These are phyloP conservation scores for Discostella pseudostelligera DNA, from an alignment of 108 stramenopile genomes.

Conservation along the genomic window DNA sequence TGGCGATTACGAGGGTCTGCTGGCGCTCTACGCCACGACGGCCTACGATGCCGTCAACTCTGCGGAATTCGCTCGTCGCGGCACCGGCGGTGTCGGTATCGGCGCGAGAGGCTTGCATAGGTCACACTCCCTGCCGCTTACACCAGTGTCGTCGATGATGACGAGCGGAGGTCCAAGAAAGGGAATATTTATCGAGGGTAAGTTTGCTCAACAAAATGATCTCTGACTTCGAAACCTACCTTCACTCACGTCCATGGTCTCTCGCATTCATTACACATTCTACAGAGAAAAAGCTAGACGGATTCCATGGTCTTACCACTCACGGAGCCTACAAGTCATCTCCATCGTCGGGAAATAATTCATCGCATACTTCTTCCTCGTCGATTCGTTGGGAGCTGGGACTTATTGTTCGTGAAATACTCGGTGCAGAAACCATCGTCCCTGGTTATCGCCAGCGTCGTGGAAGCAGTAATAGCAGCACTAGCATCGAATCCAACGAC, in stretches of 20 bases:
- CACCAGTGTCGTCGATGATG: conserved; percentile 2
- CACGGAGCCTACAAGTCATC: conserved; percentile 1
- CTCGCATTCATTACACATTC: background rate
- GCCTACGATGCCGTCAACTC: conserved; percentile 33
- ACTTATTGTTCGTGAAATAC: conserved; percentile 22
- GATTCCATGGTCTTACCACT: conserved; percentile 5
- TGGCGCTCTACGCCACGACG: conserved; percentile 54
- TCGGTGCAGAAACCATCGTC: conserved; percentile 11
- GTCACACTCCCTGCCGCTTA: background rate
- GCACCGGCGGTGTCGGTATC: background rate
- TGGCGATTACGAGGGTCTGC: conserved; percentile 56
- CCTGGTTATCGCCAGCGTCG: conserved; percentile 14
- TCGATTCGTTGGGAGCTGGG: conserved; percentile 25
- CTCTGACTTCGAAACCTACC: no score
- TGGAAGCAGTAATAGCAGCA: background rate
- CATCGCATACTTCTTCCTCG: background rate
- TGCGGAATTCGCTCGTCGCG: conserved; percentile 25
- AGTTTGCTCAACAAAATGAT: conserved; percentile 18
- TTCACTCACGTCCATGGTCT: background rate
- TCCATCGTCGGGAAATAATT: background rate
- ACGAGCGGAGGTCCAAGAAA: background rate
- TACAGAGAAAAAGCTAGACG: conserved; percentile 39
- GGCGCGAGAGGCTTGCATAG: background rate
- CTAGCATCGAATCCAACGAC: background rate
- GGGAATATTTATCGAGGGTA: conserved; percentile 25